Evolutionary conservation across 805 yeast species (phyloP), one percentile per base, ranked within the genome.

Genomic region (Kodamaea jinghongensis): DNA sequence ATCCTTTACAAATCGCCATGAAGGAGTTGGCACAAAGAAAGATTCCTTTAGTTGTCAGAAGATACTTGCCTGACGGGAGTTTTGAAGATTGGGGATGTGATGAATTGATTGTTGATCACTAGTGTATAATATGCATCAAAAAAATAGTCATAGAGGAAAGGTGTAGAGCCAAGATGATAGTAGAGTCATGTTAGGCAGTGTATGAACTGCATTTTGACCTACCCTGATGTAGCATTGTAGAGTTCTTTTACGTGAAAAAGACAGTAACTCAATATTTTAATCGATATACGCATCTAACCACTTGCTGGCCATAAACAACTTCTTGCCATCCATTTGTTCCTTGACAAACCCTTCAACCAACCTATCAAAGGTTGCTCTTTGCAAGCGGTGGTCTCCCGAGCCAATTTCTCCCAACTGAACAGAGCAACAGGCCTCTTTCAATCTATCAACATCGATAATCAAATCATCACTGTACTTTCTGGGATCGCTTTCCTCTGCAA

Each of bases 21-120:
- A 93, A 95, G 65, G 99, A 93, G 65, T 76, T 93, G 47, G 79
- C 95, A 1, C 98, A 93, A 64, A 81, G 86, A 64, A 93, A 90
- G 63, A 89, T 95, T 42, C 99, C 99, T 1, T 75, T 93, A 54
- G 95, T 95, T 33, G 86, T 93, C 35, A 81, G 99, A 76, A 78
- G 99, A 65, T 95, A 88, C 60, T 75, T 93, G 52, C 99, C 99
- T 3, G 99, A 95, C 60, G 96, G 98, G 4, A 79, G 95, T 38
- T 91, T 80, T 56, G 99, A 93, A 68, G 99, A 93, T 61, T 93
- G 99, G 99, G 96, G 96, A 38, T 93, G 96, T 56, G 98, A 93
- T 63, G 99, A 93, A 67, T 76, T 93, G 57, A 90, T 93, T 58
- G 86, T 90, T 42, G 98, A 93, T 62, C 79, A 73, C 55, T 79